Evolutionary conservation across 352 stramenopile genomes (phyloP), one percentile per base, ranked within the genome.

Genomic region (Aphanomyces euteiches): DNA sequence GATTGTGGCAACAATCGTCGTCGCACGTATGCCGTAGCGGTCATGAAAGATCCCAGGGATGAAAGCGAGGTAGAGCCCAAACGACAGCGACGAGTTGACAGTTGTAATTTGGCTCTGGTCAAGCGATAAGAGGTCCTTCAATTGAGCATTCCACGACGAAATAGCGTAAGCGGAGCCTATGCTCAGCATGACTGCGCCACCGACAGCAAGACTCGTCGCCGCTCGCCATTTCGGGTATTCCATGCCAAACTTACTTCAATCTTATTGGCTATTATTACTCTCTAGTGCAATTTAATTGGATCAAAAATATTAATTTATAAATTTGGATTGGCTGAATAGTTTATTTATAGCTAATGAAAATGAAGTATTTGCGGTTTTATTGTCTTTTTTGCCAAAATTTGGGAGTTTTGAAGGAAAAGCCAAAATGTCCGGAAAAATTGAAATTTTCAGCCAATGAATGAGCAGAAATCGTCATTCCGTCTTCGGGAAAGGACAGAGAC

Each of bases 101-200:
- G 89, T 72, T 37, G 83, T 85, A 73, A 92, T 92, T 37, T 89
- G 77, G 39, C 79, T 75, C 72, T 90, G 82, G 56, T 85, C 88
- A 75, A 87, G 89, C 38, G 72, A 72, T 39, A 90, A 73, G 59
- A 80, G 41, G 17, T 37, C 37, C 58, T 79, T 80, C 12, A 92
- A 76, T 75, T 92, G 80, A 64, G 85, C 74, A 47, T 92, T 92
- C 85, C 83, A 92, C 17, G 79, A 80, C n/a, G 85, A 92, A 61
- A 92, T 87, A 6, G 85, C 81, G 73, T 92, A 82, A 72, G 86
- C 87, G 17, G 85, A 90, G 12, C 85, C 85, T 45, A 88, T 78
- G 40, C 74, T 78, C 0, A 74, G 63, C 83, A 90, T 90, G 45
- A 90, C 12, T 21, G 12, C 15, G 17, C 13, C 7, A 12, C 19